Base-by-base conservation (phyloP, 805 yeast genomes). In the Metschnikowia drakensbergensis region DNA sequence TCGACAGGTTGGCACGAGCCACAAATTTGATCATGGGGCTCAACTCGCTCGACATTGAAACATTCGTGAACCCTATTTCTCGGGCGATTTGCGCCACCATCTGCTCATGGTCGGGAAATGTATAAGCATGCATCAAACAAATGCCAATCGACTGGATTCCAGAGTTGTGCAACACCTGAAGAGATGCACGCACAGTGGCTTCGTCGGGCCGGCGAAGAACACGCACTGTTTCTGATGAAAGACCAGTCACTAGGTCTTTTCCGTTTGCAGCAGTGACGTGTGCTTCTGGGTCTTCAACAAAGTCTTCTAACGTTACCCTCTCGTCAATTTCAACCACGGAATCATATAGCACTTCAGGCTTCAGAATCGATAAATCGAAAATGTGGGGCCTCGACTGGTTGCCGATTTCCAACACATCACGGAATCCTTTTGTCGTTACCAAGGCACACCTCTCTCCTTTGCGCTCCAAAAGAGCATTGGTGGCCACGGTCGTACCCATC, bases 321-420 rank as follows among this genome's bases (percentile, higher is more conserved):
- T 92, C 98, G 60, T 90, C 96, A 37, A 92, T 73, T 65, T 92
- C 97, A 37, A 84, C 75, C 1, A 92, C 97, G 2, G 75, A 64
- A 45, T 84, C 83, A 58, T 89, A 90, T 30, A 92, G 72, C 22
- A 82, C 84, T 5, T 77, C 83, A 9, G 90, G 83, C 59, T 84
- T 87, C 44, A 75, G 71, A 39, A 91, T 88, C 5, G 86, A 77
- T 54, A 92, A 71, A 58, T 90, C 96, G 60, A 92, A 92, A 45
- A 92, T 89, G 57, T 83, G 76, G 2, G 98, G 98, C 58, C 98
- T 76, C 2, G 96, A 81, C 64, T 92, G 98, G 61, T 88, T 90
- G 2, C 98, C 98, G 56, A 92, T 91, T 2, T 74, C 67, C 52
- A 92, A 71, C 35, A 87, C 82, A 61, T 92, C 97, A 56, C 80